These are phyloP conservation scores for Obba rivulosa DNA, from an alignment of 768 basidiomycete genomes.

Conservation along the genomic window DNA sequence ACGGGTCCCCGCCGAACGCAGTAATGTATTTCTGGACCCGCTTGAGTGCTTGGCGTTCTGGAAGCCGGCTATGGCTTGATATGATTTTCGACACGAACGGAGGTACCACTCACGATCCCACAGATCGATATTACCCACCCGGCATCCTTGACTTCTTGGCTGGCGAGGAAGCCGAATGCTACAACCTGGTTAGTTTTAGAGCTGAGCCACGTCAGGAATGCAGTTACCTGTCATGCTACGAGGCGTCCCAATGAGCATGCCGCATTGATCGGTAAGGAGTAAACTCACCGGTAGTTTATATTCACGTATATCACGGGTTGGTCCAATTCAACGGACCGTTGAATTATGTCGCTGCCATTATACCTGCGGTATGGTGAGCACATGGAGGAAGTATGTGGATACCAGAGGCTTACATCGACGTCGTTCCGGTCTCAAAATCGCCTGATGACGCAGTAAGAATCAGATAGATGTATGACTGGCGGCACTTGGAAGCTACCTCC, in stretches of 20 bases:
- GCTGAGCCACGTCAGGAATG: not conserved
- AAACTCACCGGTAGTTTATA: constrained; percentile 42
- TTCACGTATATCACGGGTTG: constrained; percentile 45
- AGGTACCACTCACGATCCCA: constrained; percentile 33
- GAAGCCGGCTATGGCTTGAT: too few species aligned
- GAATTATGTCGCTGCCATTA: constrained; percentile 37
- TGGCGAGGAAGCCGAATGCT: constrained; percentile 35
- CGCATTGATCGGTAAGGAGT: too few species aligned
- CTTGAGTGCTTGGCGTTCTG: constrained; percentile 12
- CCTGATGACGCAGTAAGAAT: constrained; percentile 17
- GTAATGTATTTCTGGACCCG: constrained; percentile 37
- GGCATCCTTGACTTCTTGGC: constrained; percentile 32
- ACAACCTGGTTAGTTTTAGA: not conserved
- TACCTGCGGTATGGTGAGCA: constrained; percentile 22
- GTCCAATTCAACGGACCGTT: constrained; percentile 37
- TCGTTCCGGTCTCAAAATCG: constrained; percentile 35
- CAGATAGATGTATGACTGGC: too few species aligned
- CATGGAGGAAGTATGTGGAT: too few species aligned
- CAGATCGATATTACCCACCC: constrained; percentile 41
- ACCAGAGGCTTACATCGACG: not conserved
- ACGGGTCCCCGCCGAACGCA: constrained; percentile 39
- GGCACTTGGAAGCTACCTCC: constrained; percentile 13
- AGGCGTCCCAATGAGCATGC: not conserved
- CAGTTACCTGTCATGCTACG: not conserved
- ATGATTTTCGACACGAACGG: too few species aligned